These are phyloP conservation scores for Lipomyces spencermartinsiae DNA, from an alignment of 805 yeast genomes.

Conservation along the genomic window DNA sequence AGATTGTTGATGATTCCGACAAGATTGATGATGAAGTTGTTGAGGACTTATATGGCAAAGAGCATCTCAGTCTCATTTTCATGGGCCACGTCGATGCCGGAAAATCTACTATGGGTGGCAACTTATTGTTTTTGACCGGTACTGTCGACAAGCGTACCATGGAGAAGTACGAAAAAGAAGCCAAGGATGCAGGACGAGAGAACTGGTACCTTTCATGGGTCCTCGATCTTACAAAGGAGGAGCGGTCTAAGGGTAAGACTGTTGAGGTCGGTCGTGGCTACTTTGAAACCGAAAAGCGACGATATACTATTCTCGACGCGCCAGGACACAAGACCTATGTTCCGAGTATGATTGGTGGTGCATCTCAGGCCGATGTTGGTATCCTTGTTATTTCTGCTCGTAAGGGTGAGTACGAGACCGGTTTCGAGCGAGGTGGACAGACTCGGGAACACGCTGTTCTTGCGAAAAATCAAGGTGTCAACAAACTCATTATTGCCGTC, in stretches of 20 bases:
- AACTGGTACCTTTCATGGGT: slow-evolving; percentile 99
- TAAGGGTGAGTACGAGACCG: slow-evolving; percentile 99
- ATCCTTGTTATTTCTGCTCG: slow-evolving; percentile 96
- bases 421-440: slow-evolving; percentile 98
- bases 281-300: slow-evolving; percentile 96
- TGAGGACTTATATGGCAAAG: slow-evolving; percentile 94
- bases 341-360: slow-evolving; percentile 99
- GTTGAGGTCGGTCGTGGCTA: slow-evolving; percentile 98
- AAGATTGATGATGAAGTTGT: slow-evolving; percentile 88
- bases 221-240: slow-evolving; percentile 99
- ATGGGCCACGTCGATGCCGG: slow-evolving; percentile 99
- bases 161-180: slow-evolving; percentile 97
- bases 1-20: slow-evolving; percentile 71
- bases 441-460: slow-evolving; percentile 96
- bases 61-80: slow-evolving; percentile 93
- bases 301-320: slow-evolving; percentile 97
- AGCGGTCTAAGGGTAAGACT: slow-evolving; percentile 98
- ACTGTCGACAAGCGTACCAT: slow-evolving; percentile 98
- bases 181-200: slow-evolving; percentile 99
- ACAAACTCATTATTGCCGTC: slow-evolving; percentile 88
- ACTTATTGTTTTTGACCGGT: slow-evolving; percentile 88
- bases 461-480: slow-evolving; percentile 98
- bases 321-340: slow-evolving; percentile 99
- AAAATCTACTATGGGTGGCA: slow-evolving; percentile 99
- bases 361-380: slow-evolving; percentile 99